Percentiles rank a stretch among this genome's conserved stretches.
Conservation (phyloP, 1,284 basidiomycete species). For the Microbotryum intermedium region DNA sequence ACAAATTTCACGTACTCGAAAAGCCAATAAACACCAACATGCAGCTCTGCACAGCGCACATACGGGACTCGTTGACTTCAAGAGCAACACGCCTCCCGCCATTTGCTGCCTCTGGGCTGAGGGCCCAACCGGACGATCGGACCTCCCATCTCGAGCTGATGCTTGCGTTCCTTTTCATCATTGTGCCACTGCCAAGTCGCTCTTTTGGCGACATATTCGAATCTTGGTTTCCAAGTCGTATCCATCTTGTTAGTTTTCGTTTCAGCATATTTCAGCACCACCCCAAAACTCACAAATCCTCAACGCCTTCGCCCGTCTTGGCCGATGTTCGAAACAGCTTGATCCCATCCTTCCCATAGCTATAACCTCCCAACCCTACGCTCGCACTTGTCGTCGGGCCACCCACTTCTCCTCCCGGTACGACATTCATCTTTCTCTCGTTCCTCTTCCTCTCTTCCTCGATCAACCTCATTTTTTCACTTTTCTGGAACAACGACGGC, state of each 20-base stretch:
- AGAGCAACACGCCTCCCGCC: conserved; percentile 1
- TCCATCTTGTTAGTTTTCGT: too few species aligned
- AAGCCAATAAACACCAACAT: too few species aligned
- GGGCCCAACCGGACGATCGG: background rate
- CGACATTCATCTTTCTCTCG: background rate
- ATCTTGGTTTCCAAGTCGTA: too few species aligned
- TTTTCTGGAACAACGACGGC: background rate
- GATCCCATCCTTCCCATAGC: conserved; percentile 21
- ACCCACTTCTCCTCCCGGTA: too few species aligned
- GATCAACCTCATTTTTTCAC: background rate
- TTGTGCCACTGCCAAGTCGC: background rate
- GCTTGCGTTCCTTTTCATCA: background rate
- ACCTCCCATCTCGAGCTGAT: background rate
- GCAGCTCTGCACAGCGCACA: background rate
- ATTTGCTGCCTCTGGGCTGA: background rate
- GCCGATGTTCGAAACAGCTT: conserved; percentile 29
- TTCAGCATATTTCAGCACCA: too few species aligned
- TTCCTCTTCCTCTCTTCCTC: background rate
- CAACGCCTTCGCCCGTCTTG: conserved; percentile 29
- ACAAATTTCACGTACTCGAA: background rate
- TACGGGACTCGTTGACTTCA: background rate
- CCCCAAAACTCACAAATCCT: conserved; percentile 18
- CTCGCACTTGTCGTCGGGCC: too few species aligned
- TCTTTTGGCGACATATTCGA: background rate
- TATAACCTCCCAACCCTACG: background rate